A percentile compares a stretch with the other conserved stretches of the same genome.
Conservation (phyloP, 228 moss, liverwort and hornwort species). For the Sphagnum magellanicum region DNA sequence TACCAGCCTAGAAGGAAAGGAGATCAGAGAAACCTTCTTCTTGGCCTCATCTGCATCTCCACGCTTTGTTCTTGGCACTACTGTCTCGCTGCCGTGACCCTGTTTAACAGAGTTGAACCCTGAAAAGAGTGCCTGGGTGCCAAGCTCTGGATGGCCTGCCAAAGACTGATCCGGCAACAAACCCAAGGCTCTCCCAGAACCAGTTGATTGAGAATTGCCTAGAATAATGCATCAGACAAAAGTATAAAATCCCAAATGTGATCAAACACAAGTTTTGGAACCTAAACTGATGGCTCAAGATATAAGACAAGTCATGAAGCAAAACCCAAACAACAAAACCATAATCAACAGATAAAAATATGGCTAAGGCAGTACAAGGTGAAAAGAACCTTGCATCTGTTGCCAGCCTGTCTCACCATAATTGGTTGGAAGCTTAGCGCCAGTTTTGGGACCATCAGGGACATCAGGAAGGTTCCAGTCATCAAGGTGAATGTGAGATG, state of each 20-base stretch:
- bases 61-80: slow-evolving; percentile 43
- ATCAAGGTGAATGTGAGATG: slow-evolving; percentile 79
- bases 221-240: neutral
- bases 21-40: slow-evolving; percentile 47
- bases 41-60: slow-evolving; percentile 53
- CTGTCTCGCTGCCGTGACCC: slow-evolving; percentile 55
- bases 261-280: slow-evolving; percentile 10
- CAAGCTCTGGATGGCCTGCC: slow-evolving; percentile 9
- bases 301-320: slow-evolving; percentile 9
- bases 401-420: slow-evolving; percentile 46
- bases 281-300: slow-evolving; percentile 24
- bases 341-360: too few relatives aligned
- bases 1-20: neutral
- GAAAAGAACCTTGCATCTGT: slow-evolving; percentile 24
- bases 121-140: slow-evolving; percentile 19
- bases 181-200: too few relatives aligned
- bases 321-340: too few relatives aligned
- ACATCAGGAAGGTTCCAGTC: slow-evolving; percentile 30
- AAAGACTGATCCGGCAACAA: too few relatives aligned
- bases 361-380: neutral
- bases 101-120: slow-evolving; percentile 59
- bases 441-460: slow-evolving; percentile 41
- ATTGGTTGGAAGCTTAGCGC: slow-evolving; percentile 25
- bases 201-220: too few relatives aligned
- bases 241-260: neutral